A percentile compares a stretch with the other conserved stretches of the same genome.
phyloP scores from a whole-genome alignment of 192 early-diverging fungal species.

The Gryganskiella cystojenkinii region DNA sequence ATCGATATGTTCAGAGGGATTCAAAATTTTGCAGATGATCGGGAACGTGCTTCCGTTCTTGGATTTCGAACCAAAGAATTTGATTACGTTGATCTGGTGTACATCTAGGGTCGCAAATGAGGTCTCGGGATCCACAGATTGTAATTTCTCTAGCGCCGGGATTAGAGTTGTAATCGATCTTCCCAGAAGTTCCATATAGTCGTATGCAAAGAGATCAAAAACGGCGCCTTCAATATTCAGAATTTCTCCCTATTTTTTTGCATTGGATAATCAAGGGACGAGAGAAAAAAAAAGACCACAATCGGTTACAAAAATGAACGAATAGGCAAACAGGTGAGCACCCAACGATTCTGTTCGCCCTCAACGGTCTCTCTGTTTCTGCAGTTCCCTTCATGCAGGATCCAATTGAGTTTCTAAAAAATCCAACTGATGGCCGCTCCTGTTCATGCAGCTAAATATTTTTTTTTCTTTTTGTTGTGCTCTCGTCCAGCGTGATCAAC shows the following conservation, averaged over 20 bases:
- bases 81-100: conserved; percentile 60
- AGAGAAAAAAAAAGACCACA: not conserved
- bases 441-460: no score
- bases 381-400: no score
- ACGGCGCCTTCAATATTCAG: conserved; percentile 54
- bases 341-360: no score
- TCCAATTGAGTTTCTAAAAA: no score
- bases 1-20: conserved; percentile 30
- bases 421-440: no score
- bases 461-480: no score
- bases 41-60: conserved; percentile 66
- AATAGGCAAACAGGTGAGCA: no score
- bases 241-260: conserved; percentile 55
- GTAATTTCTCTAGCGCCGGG: conserved; percentile 45
- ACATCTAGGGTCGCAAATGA: conserved; percentile 52
- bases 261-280: not conserved
- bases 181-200: conserved; percentile 58
- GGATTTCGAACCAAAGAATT: conserved; percentile 67
- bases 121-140: conserved; percentile 36
- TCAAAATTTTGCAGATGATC: conserved; percentile 60
- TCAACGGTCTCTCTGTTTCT: no score
- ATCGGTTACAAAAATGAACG: not conserved
- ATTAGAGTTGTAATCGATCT: conserved; percentile 51
- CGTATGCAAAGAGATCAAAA: conserved; percentile 64
- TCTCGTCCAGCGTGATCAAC: no score